Conservation (phyloP, 352 stramenopile species). For the Pilasporangium apinafurcum region DNA sequence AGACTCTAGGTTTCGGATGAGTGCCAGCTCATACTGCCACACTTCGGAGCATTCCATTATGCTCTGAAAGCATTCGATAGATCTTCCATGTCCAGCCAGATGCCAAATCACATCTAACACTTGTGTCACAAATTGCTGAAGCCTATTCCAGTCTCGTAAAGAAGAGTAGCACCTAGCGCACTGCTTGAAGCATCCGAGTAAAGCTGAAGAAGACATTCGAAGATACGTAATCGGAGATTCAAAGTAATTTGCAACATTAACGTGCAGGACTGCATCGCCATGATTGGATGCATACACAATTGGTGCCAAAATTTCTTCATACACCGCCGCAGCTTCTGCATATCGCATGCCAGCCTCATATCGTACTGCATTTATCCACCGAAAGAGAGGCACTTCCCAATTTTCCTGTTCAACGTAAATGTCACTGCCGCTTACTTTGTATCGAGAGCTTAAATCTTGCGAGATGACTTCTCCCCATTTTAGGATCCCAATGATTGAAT, state of each 20-base stretch:
- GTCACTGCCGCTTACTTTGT: slow-evolving; percentile 7
- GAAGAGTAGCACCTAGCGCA: slow-evolving; percentile 39
- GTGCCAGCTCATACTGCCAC: slow-evolving; percentile 32
- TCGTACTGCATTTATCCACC: slow-evolving; percentile 28
- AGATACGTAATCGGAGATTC: slow-evolving; percentile 19
- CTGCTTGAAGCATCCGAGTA: slow-evolving; percentile 42
- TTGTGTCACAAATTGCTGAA: slow-evolving; percentile 18
- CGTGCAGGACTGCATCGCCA: no score
- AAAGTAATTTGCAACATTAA: no score
- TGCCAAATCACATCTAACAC: slow-evolving; percentile 18
- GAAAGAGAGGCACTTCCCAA: slow-evolving; percentile 20
- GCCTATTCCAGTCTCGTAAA: slow-evolving; percentile 33
- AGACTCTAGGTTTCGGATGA: slow-evolving; percentile 16
- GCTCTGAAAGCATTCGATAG: slow-evolving; percentile 16
- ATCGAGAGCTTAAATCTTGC: slow-evolving; percentile 13
- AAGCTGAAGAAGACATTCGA: slow-evolving; percentile 21
- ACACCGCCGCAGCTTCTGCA: slow-evolving; percentile 50
- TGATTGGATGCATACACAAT: slow-evolving; percentile 11
- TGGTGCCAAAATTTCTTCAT: slow-evolving; percentile 30
- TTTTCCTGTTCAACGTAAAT: slow-evolving; percentile 6
- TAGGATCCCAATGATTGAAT: slow-evolving; percentile 42
- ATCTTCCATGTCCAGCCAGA: slow-evolving; percentile 10
- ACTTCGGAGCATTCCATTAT: slow-evolving; percentile 21
- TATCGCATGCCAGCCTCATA: slow-evolving; percentile 54
- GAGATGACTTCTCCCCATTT: slow-evolving; percentile 31